Evolutionary conservation across 176 grass and related monocot species (phyloP).

Genomic region (Paspalum vaginatum): DNA sequence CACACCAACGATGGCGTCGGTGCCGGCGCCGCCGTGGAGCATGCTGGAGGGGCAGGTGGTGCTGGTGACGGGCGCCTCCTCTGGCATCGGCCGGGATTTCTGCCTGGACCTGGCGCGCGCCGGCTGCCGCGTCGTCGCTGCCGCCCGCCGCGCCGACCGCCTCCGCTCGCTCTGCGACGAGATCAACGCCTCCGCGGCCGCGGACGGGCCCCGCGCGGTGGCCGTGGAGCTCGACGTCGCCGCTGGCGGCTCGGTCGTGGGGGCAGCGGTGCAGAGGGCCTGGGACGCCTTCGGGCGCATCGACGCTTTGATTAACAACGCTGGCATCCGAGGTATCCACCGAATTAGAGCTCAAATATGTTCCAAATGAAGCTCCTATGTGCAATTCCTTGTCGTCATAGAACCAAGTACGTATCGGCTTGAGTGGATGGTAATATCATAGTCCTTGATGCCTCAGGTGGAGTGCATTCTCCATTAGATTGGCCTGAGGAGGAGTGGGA

Average conservation of each 20-base stretch:
- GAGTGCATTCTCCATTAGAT: conserved; percentile 70
- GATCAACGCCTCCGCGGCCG: conserved; percentile 50
- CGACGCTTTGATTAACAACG: conserved; percentile 83
- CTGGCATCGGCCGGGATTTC: conserved; percentile 85
- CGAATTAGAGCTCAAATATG: not conserved
- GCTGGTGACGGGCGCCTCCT: conserved; percentile 89
- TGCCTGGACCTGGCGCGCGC: conserved; percentile 72
- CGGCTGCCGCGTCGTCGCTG: conserved; percentile 66
- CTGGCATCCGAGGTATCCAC: conserved; percentile 68
- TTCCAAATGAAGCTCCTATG: not conserved
- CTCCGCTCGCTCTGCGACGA: conserved; percentile 87
- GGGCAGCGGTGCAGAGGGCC: conserved; percentile 53
- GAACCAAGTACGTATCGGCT: not conserved
- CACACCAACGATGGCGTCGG: conserved; percentile 30
- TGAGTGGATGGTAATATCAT: conserved; percentile 12
- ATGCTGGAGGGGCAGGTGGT: conserved; percentile 70
- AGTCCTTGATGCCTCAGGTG: conserved; percentile 44
- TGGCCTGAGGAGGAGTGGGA: conserved; percentile 80
- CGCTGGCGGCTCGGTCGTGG: conserved; percentile 42
- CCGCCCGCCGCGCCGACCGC: conserved; percentile 63
- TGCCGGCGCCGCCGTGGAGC: conserved; percentile 39
- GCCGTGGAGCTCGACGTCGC: conserved; percentile 75
- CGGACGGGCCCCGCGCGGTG: conserved; percentile 5
- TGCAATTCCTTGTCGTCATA: not conserved
- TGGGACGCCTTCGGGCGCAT: conserved; percentile 84